Evolutionary conservation across 2,329 filamentous ascomycete species (phyloP).

Genomic region (Penicillium sp.): DNA sequence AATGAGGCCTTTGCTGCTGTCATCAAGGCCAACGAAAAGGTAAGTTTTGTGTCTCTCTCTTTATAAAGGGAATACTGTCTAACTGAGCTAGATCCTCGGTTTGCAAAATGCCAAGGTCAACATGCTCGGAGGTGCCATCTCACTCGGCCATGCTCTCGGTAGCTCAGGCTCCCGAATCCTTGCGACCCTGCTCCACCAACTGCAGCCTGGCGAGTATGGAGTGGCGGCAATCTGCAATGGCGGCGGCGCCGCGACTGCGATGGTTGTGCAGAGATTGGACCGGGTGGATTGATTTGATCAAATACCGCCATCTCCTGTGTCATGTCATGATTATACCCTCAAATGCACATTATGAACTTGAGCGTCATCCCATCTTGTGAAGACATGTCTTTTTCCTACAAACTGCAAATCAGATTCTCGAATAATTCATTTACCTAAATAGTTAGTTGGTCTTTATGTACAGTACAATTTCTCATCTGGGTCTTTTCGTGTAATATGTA

Average conservation of each 20-base stretch:
- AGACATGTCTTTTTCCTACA: not conserved
- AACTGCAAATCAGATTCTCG: not conserved
- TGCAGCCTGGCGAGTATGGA: constrained; percentile 89
- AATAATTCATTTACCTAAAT: too few relatives aligned
- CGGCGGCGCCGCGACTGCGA: constrained; percentile 82
- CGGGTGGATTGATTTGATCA: constrained; percentile 36
- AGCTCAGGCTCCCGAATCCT: constrained; percentile 91
- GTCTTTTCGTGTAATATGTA: too few relatives aligned
- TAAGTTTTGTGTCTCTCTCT: constrained; percentile 32
- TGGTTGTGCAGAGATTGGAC: constrained; percentile 83
- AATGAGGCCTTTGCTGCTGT: constrained; percentile 97
- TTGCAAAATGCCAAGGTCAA: constrained; percentile 78
- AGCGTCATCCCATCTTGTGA: not conserved
- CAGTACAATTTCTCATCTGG: not conserved
- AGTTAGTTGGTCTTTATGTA: not conserved
- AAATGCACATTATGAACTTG: not conserved
- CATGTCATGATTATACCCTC: constrained; percentile 13
- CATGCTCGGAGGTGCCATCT: constrained; percentile 84
- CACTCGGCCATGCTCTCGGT: constrained; percentile 84
- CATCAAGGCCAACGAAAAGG: constrained; percentile 90
- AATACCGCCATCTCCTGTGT: not conserved
- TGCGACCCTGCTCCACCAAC: constrained; percentile 83
- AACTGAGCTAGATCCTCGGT: constrained; percentile 62
- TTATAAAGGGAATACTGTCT: constrained; percentile 11
- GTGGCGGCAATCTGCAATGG: constrained; percentile 97